Conservation (phyloP, 2,329 filamentous ascomycete genomes). For the Talaromyces sp. region DNA sequence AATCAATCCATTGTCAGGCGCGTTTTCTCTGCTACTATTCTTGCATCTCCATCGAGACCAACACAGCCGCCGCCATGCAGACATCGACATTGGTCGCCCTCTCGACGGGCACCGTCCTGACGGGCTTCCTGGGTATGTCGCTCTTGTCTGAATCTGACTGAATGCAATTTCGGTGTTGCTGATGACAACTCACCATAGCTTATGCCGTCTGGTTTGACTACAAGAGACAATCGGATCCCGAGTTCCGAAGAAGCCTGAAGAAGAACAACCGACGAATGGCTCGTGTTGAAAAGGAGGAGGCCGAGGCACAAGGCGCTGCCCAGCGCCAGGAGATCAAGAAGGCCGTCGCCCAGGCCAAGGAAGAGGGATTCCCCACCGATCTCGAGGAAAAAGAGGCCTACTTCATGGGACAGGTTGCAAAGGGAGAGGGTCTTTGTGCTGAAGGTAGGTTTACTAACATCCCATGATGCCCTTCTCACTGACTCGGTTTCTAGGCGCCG, state of each 20-base stretch:
- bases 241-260: slow-evolving; percentile 56
- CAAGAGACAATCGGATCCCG: slow-evolving; percentile 56
- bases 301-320: slow-evolving; percentile 39
- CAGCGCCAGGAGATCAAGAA: slow-evolving; percentile 63
- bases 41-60: not conserved
- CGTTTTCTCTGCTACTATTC: not conserved
- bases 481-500: slow-evolving; percentile 26
- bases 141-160: not conserved
- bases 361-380: slow-evolving; percentile 84
- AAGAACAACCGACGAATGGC: slow-evolving; percentile 43
- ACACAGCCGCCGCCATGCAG: slow-evolving; percentile 37
- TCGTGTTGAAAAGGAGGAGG: slow-evolving; percentile 43
- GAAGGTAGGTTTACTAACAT: slow-evolving; percentile 59
- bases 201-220: slow-evolving; percentile 65
- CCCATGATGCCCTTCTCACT: not conserved
- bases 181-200: slow-evolving; percentile 32
- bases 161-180: not conserved
- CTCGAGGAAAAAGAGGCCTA: slow-evolving; percentile 91
- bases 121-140: slow-evolving; percentile 49
- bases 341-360: slow-evolving; percentile 74
- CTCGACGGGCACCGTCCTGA: slow-evolving; percentile 53
- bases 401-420: slow-evolving; percentile 92
- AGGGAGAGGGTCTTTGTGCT: slow-evolving; percentile 74
- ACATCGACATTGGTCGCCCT: slow-evolving; percentile 54
- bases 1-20: not conserved